These are phyloP conservation scores for Claviceps capensis DNA, from an alignment of 2,329 filamentous ascomycete genomes.

Conservation along the genomic window DNA sequence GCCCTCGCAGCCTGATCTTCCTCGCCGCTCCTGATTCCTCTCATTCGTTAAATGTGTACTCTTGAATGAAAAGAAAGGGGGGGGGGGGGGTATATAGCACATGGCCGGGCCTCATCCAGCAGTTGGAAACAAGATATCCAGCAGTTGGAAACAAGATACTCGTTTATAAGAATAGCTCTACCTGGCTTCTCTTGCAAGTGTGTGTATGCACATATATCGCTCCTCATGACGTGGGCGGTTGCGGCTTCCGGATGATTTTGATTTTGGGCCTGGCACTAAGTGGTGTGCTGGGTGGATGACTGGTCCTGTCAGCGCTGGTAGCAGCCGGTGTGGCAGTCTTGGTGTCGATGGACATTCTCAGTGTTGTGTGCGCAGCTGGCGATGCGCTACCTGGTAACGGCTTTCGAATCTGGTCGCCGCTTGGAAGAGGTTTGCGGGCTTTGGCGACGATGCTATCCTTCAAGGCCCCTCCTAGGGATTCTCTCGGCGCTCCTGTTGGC, in stretches of 20 bases:
- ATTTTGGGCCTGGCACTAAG: slow-evolving; percentile 20
- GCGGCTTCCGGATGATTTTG: slow-evolving; percentile 24
- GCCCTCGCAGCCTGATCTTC: no score
- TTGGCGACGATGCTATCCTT: slow-evolving; percentile 21
- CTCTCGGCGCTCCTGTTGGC: slow-evolving; percentile 17
- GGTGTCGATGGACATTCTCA: slow-evolving; percentile 15
- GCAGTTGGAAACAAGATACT: no score
- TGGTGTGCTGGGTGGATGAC: slow-evolving; percentile 12
- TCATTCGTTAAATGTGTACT: no score
- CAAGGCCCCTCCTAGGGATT: slow-evolving; percentile 10
- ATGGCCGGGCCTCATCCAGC: no score
- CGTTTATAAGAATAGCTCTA: no score
- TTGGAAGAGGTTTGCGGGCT: slow-evolving; percentile 22
- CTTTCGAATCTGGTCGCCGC: slow-evolving; percentile 16
- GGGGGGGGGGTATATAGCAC: no score
- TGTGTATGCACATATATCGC: neutral
- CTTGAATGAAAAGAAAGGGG: no score
- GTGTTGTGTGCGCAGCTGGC: slow-evolving; percentile 11
- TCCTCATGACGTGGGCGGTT: slow-evolving; percentile 12
- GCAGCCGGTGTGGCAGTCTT: slow-evolving; percentile 11
- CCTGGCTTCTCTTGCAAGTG: neutral
- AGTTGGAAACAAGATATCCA: no score
- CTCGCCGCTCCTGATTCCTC: no score
- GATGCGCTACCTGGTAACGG: slow-evolving; percentile 19
- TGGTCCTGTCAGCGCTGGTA: slow-evolving; percentile 9